Evolutionary conservation across 2,329 filamentous ascomycete genomes (phyloP).

Genomic region (Fusarium equiseti): DNA sequence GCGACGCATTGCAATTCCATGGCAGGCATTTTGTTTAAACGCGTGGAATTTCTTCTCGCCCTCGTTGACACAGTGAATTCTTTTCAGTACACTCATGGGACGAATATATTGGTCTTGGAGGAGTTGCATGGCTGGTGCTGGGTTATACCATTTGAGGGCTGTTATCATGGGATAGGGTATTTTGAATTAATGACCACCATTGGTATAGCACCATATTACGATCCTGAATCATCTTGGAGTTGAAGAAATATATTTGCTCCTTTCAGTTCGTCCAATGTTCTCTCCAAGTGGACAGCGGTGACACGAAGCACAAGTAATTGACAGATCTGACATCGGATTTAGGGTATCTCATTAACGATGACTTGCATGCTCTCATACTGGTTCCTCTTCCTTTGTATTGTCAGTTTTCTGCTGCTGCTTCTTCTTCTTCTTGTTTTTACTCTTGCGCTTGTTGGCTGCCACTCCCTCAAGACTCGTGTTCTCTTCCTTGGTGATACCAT

Average conservation of each 20-base stretch:
- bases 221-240: neutral
- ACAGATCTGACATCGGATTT: neutral
- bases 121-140: constrained; percentile 32
- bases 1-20: constrained; percentile 40
- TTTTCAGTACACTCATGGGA: constrained; percentile 25
- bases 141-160: constrained; percentile 26
- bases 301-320: neutral
- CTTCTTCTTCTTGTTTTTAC: constrained; percentile 48
- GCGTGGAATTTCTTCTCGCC: constrained; percentile 11
- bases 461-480: neutral
- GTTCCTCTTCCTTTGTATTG: constrained; percentile 27
- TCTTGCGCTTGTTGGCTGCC: constrained; percentile 39
- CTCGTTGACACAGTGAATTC: constrained; percentile 9
- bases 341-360: constrained; percentile 24
- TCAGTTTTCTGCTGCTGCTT: constrained; percentile 49
- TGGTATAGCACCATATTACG: constrained; percentile 4
- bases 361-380: neutral
- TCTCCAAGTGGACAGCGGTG: neutral
- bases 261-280: constrained; percentile 2
- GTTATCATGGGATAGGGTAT: constrained; percentile 7
- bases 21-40: constrained; percentile 37
- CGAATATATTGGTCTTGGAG: constrained; percentile 14
- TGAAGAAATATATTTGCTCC: neutral
- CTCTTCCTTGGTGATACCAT: constrained; percentile 33
- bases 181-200: constrained; percentile 10